Base-by-base conservation (phyloP, 345 rosid species). In the Citrus sp. region DNA sequence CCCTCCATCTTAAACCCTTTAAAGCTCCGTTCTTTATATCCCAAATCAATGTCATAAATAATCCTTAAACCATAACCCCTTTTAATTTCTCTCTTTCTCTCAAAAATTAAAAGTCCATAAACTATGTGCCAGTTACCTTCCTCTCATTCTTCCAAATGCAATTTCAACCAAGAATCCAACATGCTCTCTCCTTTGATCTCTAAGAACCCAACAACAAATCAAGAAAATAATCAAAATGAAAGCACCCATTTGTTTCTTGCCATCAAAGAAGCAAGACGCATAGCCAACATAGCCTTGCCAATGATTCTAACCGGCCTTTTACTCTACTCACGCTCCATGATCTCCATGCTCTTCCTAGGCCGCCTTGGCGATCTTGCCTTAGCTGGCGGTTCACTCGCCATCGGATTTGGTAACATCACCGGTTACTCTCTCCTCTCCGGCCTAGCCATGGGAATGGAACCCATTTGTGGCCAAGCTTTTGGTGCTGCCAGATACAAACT, bases 271-370 rank as follows among this genome's bases (percentile, higher is more conserved):
- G 90, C 87, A 7, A 82, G 82, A 74, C 84, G 89, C 78, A 88
- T 90, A 37, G 88, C 92, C 66, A 81, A 80, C 69, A 74, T 93
- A 75, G 87, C 98, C 28, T 78, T 89, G 37, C 95, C 97, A 14
- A 86, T 88, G 89, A 83, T 91, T 25, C 77, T 94, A 32, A 89
- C 95, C 7, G 92, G 94, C 60, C 89, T 94, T 28, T 67, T 94
- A 46, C 92, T 94, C 74, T 94, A 94, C 78, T 87, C 95, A 51
- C 92, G 94, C 55, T 90, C 97, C 40, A 88, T 90, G 87, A 90
- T 94, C 82, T 94, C 97, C 84, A 90, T 93, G 98, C 88, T 93
- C 79, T 94, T 91, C 83, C 97, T 94, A 0, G 98, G 98, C 80
- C 91, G 89, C 54, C 89, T 94, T 6, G 89, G 93, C 27, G 93